Evolutionary conservation across 495 filamentous ascomycete genomes (phyloP).

Genomic region (Amorphotheca resinae): DNA sequence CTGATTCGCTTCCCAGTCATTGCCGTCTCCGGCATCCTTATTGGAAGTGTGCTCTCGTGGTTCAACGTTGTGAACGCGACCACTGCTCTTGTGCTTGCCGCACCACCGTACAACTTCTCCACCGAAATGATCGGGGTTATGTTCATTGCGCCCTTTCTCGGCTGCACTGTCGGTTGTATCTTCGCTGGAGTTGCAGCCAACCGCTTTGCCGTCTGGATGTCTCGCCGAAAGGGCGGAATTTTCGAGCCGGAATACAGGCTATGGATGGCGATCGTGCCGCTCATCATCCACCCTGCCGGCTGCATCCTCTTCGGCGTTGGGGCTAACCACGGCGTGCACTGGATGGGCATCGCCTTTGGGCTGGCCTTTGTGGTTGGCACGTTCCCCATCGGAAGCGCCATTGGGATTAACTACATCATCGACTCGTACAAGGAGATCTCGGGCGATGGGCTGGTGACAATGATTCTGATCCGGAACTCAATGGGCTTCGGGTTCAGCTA

Average conservation of each 20-base stretch:
- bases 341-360: too few relatives aligned
- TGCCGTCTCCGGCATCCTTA: slow-evolving; percentile 51
- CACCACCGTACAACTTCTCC: slow-evolving; percentile 41
- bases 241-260: slow-evolving; percentile 51
- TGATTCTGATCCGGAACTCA: too few relatives aligned
- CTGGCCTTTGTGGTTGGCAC: too few relatives aligned
- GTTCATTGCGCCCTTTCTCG: slow-evolving; percentile 29
- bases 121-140: slow-evolving; percentile 48
- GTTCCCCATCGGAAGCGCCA: too few relatives aligned
- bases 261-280: slow-evolving; percentile 43
- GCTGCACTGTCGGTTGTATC: slow-evolving; percentile 1
- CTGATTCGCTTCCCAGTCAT: slow-evolving; percentile 44
- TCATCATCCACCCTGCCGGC: slow-evolving; percentile 40
- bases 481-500: too few relatives aligned
- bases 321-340: slow-evolving; percentile 29
- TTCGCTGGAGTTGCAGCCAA: slow-evolving; percentile 2
- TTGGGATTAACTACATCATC: too few relatives aligned
- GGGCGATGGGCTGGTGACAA: too few relatives aligned
- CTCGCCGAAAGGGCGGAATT: slow-evolving; percentile 40
- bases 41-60: slow-evolving; percentile 48
- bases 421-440: too few relatives aligned
- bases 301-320: slow-evolving; percentile 56
- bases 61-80: slow-evolving; percentile 58
- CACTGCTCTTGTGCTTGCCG: slow-evolving; percentile 44
- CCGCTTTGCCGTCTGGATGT: slow-evolving; percentile 1